Conservation (phyloP, 106 monocot species). For the Phalaenopsis equestris region DNA sequence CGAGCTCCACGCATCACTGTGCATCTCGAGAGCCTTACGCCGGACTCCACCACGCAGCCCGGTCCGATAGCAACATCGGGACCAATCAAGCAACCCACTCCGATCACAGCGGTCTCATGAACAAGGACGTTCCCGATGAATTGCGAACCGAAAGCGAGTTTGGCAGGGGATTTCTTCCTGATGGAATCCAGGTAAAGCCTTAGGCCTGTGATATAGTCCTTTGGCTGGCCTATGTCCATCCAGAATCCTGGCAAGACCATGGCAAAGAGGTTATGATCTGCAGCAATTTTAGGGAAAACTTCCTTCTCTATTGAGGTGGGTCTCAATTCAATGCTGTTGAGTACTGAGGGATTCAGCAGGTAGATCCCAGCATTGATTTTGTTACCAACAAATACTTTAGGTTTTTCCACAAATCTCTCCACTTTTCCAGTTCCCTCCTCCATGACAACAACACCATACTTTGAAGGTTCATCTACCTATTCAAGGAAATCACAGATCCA, state of each 20-base stretch:
- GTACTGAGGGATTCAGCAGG: constrained; percentile 46
- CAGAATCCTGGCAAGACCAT: constrained; percentile 64
- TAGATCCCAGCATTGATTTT: constrained; percentile 72
- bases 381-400: constrained; percentile 56
- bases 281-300: constrained; percentile 49
- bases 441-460: constrained; percentile 59
- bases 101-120: constrained; percentile 36
- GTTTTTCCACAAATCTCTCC: constrained; percentile 54
- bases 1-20: constrained; percentile 62
- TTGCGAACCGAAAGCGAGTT: constrained; percentile 18
- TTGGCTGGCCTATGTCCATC: constrained; percentile 65
- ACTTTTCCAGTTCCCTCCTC: constrained; percentile 45
- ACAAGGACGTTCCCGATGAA: constrained; percentile 51
- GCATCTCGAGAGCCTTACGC: constrained; percentile 62
- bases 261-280: constrained; percentile 37
- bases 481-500: not conserved
- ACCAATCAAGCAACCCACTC: constrained; percentile 46
- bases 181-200: constrained; percentile 39
- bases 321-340: constrained; percentile 33
- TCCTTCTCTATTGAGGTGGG: constrained; percentile 68
- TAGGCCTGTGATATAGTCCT: constrained; percentile 52
- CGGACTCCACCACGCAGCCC: constrained; percentile 50
- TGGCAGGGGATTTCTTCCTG: constrained; percentile 11
- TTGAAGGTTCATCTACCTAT: constrained; percentile 58
- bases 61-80: constrained; percentile 51